These are phyloP conservation scores for Pseudogymnoascus sp. DNA, from an alignment of 2,329 filamentous ascomycete genomes.

Conservation along the genomic window DNA sequence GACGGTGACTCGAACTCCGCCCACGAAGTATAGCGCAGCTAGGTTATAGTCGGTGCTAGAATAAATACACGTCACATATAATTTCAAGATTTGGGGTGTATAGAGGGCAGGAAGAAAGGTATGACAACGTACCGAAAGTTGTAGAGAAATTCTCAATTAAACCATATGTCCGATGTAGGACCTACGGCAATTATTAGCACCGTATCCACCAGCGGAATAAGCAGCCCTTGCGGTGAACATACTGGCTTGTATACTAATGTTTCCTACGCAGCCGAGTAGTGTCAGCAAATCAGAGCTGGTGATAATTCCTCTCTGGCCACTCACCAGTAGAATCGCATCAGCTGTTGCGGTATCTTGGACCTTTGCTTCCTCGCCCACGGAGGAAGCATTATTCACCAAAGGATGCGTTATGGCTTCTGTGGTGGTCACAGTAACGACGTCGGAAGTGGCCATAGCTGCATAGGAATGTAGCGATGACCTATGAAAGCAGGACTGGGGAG, in stretches of 20 bases:
- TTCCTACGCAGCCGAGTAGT: slow-evolving; percentile 26
- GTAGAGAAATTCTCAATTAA: slow-evolving; percentile 51
- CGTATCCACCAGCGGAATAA: background rate
- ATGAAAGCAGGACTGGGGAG: background rate
- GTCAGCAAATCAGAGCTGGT: background rate
- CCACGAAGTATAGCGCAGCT: slow-evolving; percentile 54
- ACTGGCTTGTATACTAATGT: slow-evolving; percentile 48
- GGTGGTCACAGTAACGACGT: background rate
- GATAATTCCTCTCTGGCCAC: slow-evolving; percentile 20
- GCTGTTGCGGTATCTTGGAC: slow-evolving; percentile 24
- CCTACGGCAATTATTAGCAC: slow-evolving; percentile 30
- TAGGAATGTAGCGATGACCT: background rate
- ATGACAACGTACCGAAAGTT: slow-evolving; percentile 40
- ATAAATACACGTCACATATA: background rate
- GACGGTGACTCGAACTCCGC: slow-evolving; percentile 50
- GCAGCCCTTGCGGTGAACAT: slow-evolving; percentile 20
- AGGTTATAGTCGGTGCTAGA: slow-evolving; percentile 12
- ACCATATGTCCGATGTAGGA: slow-evolving; percentile 47
- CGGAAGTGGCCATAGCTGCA: background rate
- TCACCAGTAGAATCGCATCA: slow-evolving; percentile 31
- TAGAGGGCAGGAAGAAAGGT: background rate
- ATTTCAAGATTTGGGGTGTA: background rate
- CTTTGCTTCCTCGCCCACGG: slow-evolving; percentile 22
- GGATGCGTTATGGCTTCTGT: background rate
- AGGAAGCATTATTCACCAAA: background rate